Evolutionary conservation across 441 rosid genomes (phyloP), one percentile per base, ranked within the genome.

Genomic region (Aleurites moluccanus): DNA sequence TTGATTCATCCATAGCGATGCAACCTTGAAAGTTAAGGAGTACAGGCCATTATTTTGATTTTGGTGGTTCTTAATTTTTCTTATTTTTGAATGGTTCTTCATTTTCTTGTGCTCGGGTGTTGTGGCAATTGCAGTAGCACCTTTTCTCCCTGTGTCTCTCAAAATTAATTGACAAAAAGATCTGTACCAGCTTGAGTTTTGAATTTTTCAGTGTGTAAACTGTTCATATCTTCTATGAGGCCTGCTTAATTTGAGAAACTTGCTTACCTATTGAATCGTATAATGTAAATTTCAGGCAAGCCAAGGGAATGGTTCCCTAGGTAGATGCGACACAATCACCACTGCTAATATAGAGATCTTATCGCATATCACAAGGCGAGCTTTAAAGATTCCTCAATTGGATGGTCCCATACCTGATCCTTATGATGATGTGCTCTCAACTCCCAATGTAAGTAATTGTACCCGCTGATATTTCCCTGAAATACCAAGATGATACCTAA

Each of bases 401-500:
- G 98, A 96, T 89, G 99, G 99, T 61, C 96, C 97, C 61, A 84
- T 83, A 73, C 98, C 99, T 75, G 98, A 92, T 84, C 93, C 97
- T 33, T 96, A 91, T 83, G 99, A 96, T 70, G 99, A 96, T 69
- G 86, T 82, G 81, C 86, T 92, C 76, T 91, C 99, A 40, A 91
- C 99, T 73, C 98, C 99, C 68, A 96, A 93, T 87, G 98, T 96
- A 80, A 81, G 97, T 72, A 67, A 47, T 57, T 56, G 14, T 23
- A 15, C 28, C 21, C 21, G 40, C 44, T 49, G 15, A 50, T 53
- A 10, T 69, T 57, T 63, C 50, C 69, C 50, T 64, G 21, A 38
- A 45, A 57, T 64, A 25, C 35, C 47, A 62, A 4, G 15, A 27
- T 60, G 47, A 35, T 61, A 5, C 52, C 18, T 44, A 33, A 2